Conservation (phyloP, 164 flowering plant species). For the Amborella trichopoda region DNA sequence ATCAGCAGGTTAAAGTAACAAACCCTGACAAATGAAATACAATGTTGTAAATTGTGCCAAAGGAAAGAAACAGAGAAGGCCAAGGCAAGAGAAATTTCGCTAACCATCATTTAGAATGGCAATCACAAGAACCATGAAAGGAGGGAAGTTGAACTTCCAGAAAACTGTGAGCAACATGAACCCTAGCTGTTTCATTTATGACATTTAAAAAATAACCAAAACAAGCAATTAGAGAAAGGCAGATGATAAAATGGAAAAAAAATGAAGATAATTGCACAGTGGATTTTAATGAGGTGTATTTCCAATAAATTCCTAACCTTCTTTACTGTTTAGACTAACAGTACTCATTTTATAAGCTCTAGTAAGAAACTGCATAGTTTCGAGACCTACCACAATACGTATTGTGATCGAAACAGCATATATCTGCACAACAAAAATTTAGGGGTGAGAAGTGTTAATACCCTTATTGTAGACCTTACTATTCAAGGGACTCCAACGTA, state of each 20-base stretch:
- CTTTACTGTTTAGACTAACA: too few relatives aligned
- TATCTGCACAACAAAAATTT: constrained; percentile 37
- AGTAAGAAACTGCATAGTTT: background rate
- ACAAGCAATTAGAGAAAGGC: background rate
- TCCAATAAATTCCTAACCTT: too few relatives aligned
- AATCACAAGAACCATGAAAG: constrained; percentile 88
- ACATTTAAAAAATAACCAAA: background rate
- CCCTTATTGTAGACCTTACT: too few relatives aligned
- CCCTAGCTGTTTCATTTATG: constrained; percentile 42
- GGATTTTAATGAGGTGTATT: too few relatives aligned
- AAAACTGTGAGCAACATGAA: constrained; percentile 83
- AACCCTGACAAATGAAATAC: background rate
- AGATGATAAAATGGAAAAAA: background rate
- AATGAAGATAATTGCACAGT: background rate
- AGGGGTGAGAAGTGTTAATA: too few relatives aligned
- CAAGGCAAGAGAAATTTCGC: constrained; percentile 6
- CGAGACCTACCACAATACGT: constrained; percentile 76
- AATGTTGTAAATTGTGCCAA: background rate
- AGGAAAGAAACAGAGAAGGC: background rate
- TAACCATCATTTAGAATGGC: constrained; percentile 86
- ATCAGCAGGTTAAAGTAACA: too few relatives aligned
- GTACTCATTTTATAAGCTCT: too few relatives aligned
- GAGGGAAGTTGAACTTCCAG: constrained; percentile 88
- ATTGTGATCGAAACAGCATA: constrained; percentile 93
- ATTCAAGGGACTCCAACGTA: too few relatives aligned